A percentile compares a stretch with the other conserved stretches of the same genome.
phyloP scores from a whole-genome alignment of 2,329 filamentous ascomycete genomes.

The Cercospora nicotianae region DNA sequence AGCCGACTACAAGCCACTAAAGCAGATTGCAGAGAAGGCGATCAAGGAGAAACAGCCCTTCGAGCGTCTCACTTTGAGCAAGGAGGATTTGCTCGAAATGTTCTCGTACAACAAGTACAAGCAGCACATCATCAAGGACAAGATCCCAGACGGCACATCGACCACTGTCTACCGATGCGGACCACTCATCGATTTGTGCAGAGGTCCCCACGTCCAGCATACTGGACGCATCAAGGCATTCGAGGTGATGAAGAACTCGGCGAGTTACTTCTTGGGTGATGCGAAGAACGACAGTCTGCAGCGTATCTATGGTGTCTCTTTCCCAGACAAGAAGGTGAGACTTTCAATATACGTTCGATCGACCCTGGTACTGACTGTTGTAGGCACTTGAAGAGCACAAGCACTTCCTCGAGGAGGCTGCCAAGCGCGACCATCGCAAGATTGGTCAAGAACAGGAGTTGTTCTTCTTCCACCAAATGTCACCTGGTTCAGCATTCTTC shows the following conservation, averaged over 20 bases:
- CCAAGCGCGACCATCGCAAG: conserved; percentile 91
- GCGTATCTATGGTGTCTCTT: conserved; percentile 94
- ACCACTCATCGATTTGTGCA: conserved; percentile 90
- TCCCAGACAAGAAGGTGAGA: conserved; percentile 89
- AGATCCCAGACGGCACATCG: conserved; percentile 82
- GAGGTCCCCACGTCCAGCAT: conserved; percentile 90
- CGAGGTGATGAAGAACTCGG: conserved; percentile 83
- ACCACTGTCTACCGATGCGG: conserved; percentile 95
- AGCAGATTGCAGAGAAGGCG: conserved; percentile 75
- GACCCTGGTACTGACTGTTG: not conserved
- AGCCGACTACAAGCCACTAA: conserved; percentile 79
- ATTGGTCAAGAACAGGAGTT: conserved; percentile 95
- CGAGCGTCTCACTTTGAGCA: conserved; percentile 82
- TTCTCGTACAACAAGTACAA: conserved; percentile 99
- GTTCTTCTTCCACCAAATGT: conserved; percentile 93
- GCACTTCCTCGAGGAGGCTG: conserved; percentile 95
- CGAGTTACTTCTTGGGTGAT: conserved; percentile 92
- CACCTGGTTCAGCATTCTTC: conserved; percentile 83
- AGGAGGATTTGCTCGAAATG: conserved; percentile 91
- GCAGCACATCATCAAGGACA: conserved; percentile 93
- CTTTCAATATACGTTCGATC: not conserved
- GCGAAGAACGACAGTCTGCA: conserved; percentile 92
- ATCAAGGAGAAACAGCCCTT: conserved; percentile 98
- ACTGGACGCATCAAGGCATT: conserved; percentile 94
- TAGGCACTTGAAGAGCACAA: conserved; percentile 74